A percentile compares a stretch with the other conserved stretches of the same genome.
Evolutionary conservation across 495 filamentous ascomycete genomes (phyloP).

Genomic region (Chaetomium cochliodes): DNA sequence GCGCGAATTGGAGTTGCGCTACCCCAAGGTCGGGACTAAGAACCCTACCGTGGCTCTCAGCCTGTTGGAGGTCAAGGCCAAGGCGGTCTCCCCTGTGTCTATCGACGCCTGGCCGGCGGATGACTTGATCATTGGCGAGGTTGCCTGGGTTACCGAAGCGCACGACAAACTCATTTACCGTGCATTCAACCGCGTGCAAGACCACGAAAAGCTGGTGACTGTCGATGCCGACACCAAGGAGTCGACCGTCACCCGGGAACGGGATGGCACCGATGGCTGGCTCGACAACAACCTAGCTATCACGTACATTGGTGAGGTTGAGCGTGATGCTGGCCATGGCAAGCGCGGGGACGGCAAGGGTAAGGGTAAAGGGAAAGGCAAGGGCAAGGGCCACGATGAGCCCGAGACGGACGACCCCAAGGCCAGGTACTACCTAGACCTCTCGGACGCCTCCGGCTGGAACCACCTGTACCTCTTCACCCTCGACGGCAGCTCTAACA

Average conservation of each 20-base stretch:
- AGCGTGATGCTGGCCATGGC: constrained; percentile 9
- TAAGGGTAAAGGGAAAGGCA: constrained; percentile 23
- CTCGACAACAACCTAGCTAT: constrained; percentile 55
- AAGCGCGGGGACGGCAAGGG: constrained; percentile 6
- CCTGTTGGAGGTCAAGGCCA: constrained; percentile 44
- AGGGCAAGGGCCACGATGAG: constrained; percentile 16
- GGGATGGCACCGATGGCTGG: constrained; percentile 57
- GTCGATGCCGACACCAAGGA: constrained; percentile 43
- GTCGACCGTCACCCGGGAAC: constrained; percentile 47
- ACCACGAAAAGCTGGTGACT: constrained; percentile 53
- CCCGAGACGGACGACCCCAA: constrained; percentile 14
- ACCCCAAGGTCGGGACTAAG: constrained; percentile 58
- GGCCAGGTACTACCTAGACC: constrained; percentile 51
- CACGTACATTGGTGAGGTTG: constrained; percentile 42
- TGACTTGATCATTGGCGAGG: constrained; percentile 56
- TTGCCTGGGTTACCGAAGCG: constrained; percentile 55
- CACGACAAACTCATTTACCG: constrained; percentile 54
- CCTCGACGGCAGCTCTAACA: constrained; percentile 45
- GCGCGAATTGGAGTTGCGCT: constrained; percentile 50
- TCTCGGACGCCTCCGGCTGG: constrained; percentile 57
- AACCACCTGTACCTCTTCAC: constrained; percentile 57
- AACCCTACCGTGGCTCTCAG: constrained; percentile 56
- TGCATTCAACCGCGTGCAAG: constrained; percentile 58
- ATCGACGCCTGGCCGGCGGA: constrained; percentile 48
- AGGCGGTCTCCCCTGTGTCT: constrained; percentile 34